These are phyloP conservation scores for Sideroxylon spinosum DNA, from an alignment of 179 eudicot genomes.

Conservation along the genomic window DNA sequence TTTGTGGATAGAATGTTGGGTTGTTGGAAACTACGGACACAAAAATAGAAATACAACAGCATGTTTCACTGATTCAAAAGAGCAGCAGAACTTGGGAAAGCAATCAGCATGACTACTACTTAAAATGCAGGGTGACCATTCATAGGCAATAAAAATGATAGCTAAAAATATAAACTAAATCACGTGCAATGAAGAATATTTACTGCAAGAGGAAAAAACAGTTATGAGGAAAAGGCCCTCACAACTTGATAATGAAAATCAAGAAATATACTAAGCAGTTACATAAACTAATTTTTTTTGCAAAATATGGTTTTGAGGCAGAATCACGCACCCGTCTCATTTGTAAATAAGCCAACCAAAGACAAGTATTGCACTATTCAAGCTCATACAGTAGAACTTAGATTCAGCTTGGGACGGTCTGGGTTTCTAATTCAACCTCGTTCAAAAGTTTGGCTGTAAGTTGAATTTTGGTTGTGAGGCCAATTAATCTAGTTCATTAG, in stretches of 20 bases:
- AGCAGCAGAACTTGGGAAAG: not conserved
- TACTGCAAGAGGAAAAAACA: not conserved
- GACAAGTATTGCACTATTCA: not conserved
- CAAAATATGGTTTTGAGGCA: not conserved
- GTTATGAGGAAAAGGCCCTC: not conserved
- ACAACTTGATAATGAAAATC: not conserved
- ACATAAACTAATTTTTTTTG: not conserved
- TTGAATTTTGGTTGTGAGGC: not conserved
- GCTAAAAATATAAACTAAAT: not conserved
- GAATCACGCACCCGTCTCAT: not conserved
- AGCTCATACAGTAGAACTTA: not conserved
- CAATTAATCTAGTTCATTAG: not conserved
- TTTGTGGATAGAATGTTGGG: not conserved
- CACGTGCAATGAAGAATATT: not conserved
- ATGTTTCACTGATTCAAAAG: not conserved
- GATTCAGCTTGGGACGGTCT: not conserved
- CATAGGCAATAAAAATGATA: not conserved
- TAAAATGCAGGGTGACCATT: not conserved
- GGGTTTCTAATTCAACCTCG: not conserved
- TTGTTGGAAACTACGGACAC: not conserved
- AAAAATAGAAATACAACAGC: not conserved
- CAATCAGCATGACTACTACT: not conserved
- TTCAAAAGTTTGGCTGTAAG: not conserved
- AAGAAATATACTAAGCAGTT: not conserved
- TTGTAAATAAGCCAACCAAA: not conserved